Percentiles rank a stretch among this genome's conserved stretches.
phyloP scores from a whole-genome alignment of 805 yeast genomes.

The Huiozyma naganishii region DNA sequence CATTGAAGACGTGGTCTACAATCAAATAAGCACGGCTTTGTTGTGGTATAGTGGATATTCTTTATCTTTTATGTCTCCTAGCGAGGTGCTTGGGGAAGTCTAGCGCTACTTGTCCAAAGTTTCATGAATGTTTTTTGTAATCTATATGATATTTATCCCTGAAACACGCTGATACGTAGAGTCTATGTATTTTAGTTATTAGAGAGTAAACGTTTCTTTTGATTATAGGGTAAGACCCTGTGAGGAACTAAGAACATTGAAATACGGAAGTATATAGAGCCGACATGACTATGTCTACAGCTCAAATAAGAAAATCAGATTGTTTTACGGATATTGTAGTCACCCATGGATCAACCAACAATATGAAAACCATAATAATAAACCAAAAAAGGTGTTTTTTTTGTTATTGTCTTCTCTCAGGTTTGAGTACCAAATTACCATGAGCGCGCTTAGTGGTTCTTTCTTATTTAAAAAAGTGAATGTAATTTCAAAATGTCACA shows the following conservation, averaged over 20 bases:
- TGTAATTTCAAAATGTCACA: background rate
- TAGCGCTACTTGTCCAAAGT: too few relatives aligned
- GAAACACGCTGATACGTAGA: conserved; percentile 5
- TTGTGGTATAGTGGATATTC: background rate
- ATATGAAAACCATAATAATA: too few relatives aligned
- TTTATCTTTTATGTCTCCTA: background rate
- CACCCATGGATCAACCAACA: too few relatives aligned
- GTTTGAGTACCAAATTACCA: background rate
- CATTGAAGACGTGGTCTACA: conserved; percentile 45
- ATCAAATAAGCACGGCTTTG: conserved; percentile 19
- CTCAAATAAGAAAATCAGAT: too few relatives aligned
- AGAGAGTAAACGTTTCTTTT: background rate
- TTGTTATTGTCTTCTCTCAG: background rate
- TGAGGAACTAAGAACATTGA: too few relatives aligned
- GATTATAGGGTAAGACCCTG: too few relatives aligned
- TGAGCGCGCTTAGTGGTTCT: too few relatives aligned
- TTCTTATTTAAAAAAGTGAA: too few relatives aligned
- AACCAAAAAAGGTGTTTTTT: conserved; percentile 2
- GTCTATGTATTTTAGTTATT: conserved; percentile 17
- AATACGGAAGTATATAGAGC: too few relatives aligned
- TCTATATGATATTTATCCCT: conserved; percentile 1
- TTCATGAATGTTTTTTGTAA: background rate
- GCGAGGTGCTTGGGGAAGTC: background rate
- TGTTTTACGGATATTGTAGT: too few relatives aligned
- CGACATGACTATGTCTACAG: too few relatives aligned